Evolutionary conservation across 2,329 filamentous ascomycete species (phyloP), one percentile per base, ranked within the genome.

Genomic region (Hirsutella rhossiliensis): DNA sequence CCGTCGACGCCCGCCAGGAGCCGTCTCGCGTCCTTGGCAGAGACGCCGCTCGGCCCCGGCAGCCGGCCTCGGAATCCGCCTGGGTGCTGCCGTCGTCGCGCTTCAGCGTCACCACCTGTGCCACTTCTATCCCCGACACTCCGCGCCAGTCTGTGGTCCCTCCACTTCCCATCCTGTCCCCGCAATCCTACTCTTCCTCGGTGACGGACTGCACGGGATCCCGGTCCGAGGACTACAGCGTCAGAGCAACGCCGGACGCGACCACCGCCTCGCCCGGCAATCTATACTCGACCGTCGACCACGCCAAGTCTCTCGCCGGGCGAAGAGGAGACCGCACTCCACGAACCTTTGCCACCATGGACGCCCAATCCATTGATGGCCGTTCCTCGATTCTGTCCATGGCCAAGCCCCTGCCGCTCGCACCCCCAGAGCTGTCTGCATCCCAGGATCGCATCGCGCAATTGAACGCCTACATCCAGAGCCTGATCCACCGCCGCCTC

Each of bases 391-490:
- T 58, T 18, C 40, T 58, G 38, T 70, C 67, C 11, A 64, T 62
- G 5, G 66, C 72, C 50, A 85, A 85, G 59, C 69, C 70, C 7
- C 71, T 84, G 0, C 78, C 79, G 29, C 71, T 69, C 20, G 70
- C 76, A 11, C 80, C 82, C 1, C 73, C 76, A 4, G 80, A 85
- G 58, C 59, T 71, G 18, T 54, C 59, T 9, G 66, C 73, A 5
- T 69, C 76, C 2, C 68, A 74, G 31, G 80, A 82, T 56, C 80
- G 81, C 27, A 76, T 90, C 15, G 72, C 77, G 11, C 70, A 74
- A 47, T 70, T 92, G 20, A 76, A 83, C 54, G 76, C 80, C 5
- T 75, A 78, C 53, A 74, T 85, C 28, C 71, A 79, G 37, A 72
- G 75, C 41, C 72, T 92, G 8, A 68, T 69, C 1, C 78, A 84